Evolutionary conservation across 2,329 filamentous ascomycete species (phyloP), one percentile per base, ranked within the genome.

Genomic region (Beauveria brongniartii): DNA sequence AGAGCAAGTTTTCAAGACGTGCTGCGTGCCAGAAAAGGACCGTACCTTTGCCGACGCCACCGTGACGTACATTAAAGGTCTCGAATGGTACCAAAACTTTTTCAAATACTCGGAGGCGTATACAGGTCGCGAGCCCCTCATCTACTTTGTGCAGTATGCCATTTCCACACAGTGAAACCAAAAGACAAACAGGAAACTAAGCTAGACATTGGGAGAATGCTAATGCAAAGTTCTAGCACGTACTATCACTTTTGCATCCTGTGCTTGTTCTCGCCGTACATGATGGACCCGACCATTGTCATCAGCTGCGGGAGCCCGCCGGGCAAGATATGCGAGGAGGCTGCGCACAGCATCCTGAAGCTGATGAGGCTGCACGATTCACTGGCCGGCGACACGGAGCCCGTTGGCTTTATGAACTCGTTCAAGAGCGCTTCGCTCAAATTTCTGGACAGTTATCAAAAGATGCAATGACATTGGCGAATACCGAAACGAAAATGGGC

Each of bases 241-340:
- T 60, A 60, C 30, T 60, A 60, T 30, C 57, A 60, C 22, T 60
- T 60, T 28, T 60, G 48, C 50, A 60, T 60, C 14, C 28, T 60
- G 14, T 40, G 50, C 14, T 16, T 60, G 24, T 54, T 60, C 4
- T 40, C 50, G 5, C 57, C 57, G 40, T 60, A 37, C 20, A 37
- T 54, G n/a, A 54, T 20, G 20, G 14, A 60, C 20, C 12, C 10
- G 28, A 41, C 40, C 6, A n/a, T 43, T 5, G n/a, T 54, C 10
- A 12, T 12, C 7, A 16, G 30, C 20, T 24, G 34, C 22, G 57
- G 50, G 7, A 54, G 41, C 28, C 22, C 40, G 9, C 40, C 57
- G 16, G 57, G 48, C 20, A 53, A 34, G 20, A 46, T 60, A 16
- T 54, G 57, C 50, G 37, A 48, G 8, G 48, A 60, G 16, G 48